These are phyloP conservation scores for Trifolium repens DNA, from an alignment of 306 rosid species.

Conservation along the genomic window DNA sequence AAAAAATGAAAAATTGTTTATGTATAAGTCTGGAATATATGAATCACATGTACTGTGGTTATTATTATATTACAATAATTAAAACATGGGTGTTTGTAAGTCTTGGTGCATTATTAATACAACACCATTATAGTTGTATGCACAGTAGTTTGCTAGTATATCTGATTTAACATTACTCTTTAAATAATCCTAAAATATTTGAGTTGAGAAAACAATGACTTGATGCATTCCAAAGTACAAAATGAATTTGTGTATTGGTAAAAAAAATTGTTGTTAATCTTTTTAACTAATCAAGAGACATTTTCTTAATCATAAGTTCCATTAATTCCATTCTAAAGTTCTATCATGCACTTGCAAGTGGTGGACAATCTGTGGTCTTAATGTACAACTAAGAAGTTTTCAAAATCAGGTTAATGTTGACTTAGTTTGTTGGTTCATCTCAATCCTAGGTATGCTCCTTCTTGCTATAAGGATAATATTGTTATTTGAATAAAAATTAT, in stretches of 20 bases:
- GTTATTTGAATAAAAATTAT: not conserved
- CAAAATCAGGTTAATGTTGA: not conserved
- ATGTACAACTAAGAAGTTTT: not conserved
- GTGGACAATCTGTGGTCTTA: not conserved
- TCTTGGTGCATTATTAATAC: not conserved
- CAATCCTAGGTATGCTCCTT: too few relatives aligned
- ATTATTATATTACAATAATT: slow-evolving; percentile 2
- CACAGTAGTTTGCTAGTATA: not conserved
- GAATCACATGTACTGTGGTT: not conserved
- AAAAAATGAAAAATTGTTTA: too few relatives aligned
- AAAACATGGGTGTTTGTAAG: slow-evolving; percentile 19
- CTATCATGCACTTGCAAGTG: too few relatives aligned
- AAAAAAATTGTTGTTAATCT: not conserved
- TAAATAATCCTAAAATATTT: not conserved
- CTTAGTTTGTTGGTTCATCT: not conserved
- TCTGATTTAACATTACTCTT: not conserved
- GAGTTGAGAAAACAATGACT: not conserved
- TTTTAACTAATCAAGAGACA: not conserved
- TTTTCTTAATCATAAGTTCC: not conserved
- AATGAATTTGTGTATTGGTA: not conserved
- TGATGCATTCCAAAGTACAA: not conserved
- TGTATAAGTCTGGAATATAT: too few relatives aligned
- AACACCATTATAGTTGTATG: not conserved
- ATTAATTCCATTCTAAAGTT: not conserved
- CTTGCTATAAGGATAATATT: too few relatives aligned